Percentiles rank a stretch among this genome's conserved stretches.
Evolutionary conservation across 163 green algal genomes (phyloP).

Genomic region (Scenedesmus sp.): DNA sequence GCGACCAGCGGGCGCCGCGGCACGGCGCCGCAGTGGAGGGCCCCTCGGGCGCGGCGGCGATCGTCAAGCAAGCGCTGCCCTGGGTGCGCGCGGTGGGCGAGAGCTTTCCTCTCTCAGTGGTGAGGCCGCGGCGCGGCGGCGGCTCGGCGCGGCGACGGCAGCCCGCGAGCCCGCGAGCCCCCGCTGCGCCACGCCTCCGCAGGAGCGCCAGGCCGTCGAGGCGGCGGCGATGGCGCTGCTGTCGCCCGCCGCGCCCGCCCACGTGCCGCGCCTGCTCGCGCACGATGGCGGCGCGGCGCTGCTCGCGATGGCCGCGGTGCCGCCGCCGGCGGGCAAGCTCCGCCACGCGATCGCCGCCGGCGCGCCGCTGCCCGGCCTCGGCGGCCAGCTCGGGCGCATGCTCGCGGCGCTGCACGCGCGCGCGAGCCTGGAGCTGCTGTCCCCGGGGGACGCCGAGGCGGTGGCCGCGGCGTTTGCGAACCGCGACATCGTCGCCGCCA

Average conservation of each 20-base stretch:
- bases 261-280: constrained; percentile 63
- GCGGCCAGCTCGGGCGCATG: constrained; percentile 26
- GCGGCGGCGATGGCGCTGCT: constrained; percentile 39
- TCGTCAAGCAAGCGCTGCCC: constrained; percentile 40
- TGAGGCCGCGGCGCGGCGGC: no score
- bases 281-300: constrained; percentile 49
- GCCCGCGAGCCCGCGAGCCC: no score
- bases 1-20: neutral
- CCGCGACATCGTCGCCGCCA: constrained; percentile 50
- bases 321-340: constrained; percentile 57
- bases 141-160: no score
- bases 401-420: constrained; percentile 17
- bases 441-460: neutral
- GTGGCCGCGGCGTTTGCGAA: constrained; percentile 37
- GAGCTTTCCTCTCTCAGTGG: constrained; percentile 39
- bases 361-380: constrained; percentile 26
- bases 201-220: constrained; percentile 50
- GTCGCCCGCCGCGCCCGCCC: constrained; percentile 48
- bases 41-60: neutral
- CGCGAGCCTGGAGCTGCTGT: constrained; percentile 4
- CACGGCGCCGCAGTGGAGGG: constrained; percentile 6
- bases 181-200: no score
- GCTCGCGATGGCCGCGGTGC: constrained; percentile 58
- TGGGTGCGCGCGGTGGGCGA: constrained; percentile 39
- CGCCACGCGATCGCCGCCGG: constrained; percentile 21